Percentiles rank a stretch among this genome's conserved stretches.
These are phyloP conservation scores for Aphanomyces invadans DNA, from an alignment of 352 stramenopile genomes.

Conservation along the genomic window DNA sequence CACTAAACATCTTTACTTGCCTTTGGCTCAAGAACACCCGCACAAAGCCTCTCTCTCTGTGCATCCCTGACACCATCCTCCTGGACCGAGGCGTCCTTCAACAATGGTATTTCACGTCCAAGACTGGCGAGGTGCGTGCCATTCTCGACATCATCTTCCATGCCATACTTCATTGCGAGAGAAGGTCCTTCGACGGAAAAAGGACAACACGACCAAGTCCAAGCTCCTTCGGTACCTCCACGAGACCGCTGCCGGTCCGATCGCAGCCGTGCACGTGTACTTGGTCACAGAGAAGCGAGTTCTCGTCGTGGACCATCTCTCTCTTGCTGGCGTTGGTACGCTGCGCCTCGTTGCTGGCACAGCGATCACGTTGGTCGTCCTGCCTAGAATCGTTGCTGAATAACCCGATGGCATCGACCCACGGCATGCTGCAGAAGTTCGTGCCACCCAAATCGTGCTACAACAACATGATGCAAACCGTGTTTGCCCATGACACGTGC, in stretches of 20 bases:
- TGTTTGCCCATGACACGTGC: constrained; percentile 56
- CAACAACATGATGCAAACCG: constrained; percentile 55
- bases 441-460: constrained; percentile 59
- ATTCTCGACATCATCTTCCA: background rate
- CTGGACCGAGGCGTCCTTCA: background rate
- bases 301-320: constrained; percentile 5
- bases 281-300: background rate
- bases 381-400: background rate
- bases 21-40: constrained; percentile 13
- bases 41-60: background rate
- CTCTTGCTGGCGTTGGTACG: constrained; percentile 5
- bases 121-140: constrained; percentile 4
- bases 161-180: background rate
- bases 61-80: constrained; percentile 17
- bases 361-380: too few relatives aligned
- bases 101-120: constrained; percentile 19
- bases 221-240: constrained; percentile 14
- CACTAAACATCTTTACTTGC: constrained; percentile 6
- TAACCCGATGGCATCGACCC: background rate
- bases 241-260: background rate
- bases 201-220: constrained; percentile 9
- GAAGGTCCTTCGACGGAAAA: constrained; percentile 1
- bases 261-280: constrained; percentile 1
- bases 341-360: too few relatives aligned
- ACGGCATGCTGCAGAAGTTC: constrained; percentile 52